These are phyloP conservation scores for Mycena citricolor DNA, from an alignment of 1,284 basidiomycete genomes.

Conservation along the genomic window DNA sequence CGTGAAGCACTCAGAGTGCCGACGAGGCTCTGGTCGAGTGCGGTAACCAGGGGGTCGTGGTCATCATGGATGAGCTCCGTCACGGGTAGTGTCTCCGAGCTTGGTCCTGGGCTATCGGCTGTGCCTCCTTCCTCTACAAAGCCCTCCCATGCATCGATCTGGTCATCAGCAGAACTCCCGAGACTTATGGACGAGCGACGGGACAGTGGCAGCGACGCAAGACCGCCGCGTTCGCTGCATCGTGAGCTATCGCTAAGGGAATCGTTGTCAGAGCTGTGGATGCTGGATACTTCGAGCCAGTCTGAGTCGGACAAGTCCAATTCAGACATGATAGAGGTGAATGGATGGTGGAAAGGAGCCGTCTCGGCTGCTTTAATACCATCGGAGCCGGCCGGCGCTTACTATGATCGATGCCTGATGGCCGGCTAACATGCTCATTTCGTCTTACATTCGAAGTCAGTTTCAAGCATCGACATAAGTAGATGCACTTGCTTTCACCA, in stretches of 20 bases:
- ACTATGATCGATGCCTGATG: no score
- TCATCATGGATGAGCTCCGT: no score
- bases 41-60: no score
- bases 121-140: constrained; percentile 52
- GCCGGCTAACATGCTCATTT: no score
- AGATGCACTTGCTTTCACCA: no score
- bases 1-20: constrained; percentile 72
- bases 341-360: constrained; percentile 16
- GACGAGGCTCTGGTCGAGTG: constrained; percentile 74
- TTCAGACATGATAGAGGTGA: constrained; percentile 50
- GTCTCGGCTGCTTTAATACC: no score
- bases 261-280: constrained; percentile 65
- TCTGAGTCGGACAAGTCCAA: constrained; percentile 73
- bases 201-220: constrained; percentile 50
- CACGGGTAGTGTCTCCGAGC: constrained; percentile 61
- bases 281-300: constrained; percentile 74
- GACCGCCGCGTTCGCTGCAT: constrained; percentile 54
- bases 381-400: no score
- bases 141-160: constrained; percentile 74
- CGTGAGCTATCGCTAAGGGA: constrained; percentile 47
- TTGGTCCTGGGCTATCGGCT: constrained; percentile 26
- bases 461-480: no score
- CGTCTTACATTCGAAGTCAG: no score
- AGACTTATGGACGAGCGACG: constrained; percentile 66
- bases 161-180: constrained; percentile 61